A percentile compares a stretch with the other conserved stretches of the same genome.
phyloP scores from a whole-genome alignment of 768 basidiomycete species.

The Cubamyces lactineus region DNA sequence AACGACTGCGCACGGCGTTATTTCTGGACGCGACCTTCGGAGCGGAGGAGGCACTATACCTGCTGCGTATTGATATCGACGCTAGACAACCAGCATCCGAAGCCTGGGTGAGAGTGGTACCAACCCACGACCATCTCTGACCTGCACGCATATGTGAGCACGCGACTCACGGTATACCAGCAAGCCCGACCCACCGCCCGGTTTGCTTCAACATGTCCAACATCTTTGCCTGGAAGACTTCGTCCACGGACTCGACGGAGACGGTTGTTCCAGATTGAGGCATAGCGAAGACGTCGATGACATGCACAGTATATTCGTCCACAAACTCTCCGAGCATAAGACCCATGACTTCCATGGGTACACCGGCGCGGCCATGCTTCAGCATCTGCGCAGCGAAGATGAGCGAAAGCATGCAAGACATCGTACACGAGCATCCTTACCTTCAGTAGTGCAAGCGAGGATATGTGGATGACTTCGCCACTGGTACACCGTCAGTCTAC shows the following conservation, averaged over 20 bases:
- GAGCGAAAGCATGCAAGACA: neutral
- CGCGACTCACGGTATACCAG: neutral
- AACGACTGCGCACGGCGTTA: constrained; percentile 69
- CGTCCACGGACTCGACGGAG: constrained; percentile 96
- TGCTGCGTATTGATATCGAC: constrained; percentile 99
- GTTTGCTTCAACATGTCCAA: constrained; percentile 99
- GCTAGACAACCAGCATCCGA: constrained; percentile 98
- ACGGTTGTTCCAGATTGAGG: constrained; percentile 98
- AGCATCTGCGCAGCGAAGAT: constrained; percentile 71
- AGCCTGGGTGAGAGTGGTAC: constrained; percentile 99
- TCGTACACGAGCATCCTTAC: constrained; percentile 43
- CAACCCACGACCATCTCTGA: constrained; percentile 99
- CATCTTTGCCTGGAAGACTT: constrained; percentile 99
- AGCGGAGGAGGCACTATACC: constrained; percentile 42
- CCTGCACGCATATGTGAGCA: constrained; percentile 40
- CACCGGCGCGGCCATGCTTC: constrained; percentile 97
- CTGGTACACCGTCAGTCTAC: constrained; percentile 41
- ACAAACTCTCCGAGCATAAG: constrained; percentile 98
- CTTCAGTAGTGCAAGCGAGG: constrained; percentile 95
- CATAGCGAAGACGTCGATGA: constrained; percentile 98
- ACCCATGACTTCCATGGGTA: constrained; percentile 99
- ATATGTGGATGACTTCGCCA: constrained; percentile 96
- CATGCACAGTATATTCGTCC: constrained; percentile 94
- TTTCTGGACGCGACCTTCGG: constrained; percentile 1
- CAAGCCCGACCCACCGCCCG: constrained; percentile 67